Evolutionary conservation across 805 yeast genomes (phyloP), one percentile per base, ranked within the genome.

Genomic region (Yarrowia alimentaria): DNA sequence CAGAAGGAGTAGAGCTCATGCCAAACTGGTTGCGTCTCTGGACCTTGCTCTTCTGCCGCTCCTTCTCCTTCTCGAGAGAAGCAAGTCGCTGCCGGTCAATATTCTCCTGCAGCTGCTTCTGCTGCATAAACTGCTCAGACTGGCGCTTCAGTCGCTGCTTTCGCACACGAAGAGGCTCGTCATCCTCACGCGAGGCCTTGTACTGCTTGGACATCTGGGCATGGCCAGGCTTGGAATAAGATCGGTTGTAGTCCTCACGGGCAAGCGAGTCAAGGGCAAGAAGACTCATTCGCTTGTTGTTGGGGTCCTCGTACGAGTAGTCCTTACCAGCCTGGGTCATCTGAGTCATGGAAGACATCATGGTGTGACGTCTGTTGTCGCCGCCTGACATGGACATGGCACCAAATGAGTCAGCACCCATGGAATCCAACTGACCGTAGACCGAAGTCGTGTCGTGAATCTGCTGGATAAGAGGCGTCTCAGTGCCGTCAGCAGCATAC

Each of bases 181-280:
- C 37, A 24, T 43, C 50, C 8, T 43, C 50, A 12, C 37, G 35
- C 4, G 50, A 30, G 14, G 50, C 35, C 22, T 31, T 43, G 37
- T 30, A 31, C 37, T 43, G 50, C 37, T 43, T 30, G 6, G 26
- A 19, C 9, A 31, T 22, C 30, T 43, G 50, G 3, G 50, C 50
- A 16, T 26, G 30, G 2, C 50, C 50, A 2, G 50, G 50, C 16
- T 43, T 43, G 17, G 29, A 16, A 24, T 43, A 43, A 12, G 21
- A 20, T 29, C 24, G 50, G n/a, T 43, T 24, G 13, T 43, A 43
- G 10, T 43, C 50, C 50, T 22, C 30, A 20, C 30, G 26, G 7
- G 50, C 50, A 4, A 43, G 28, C 6, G 50, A 30, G 11, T 43
- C 50, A 14, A 43, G 22, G 12, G 50, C 50, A 16, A 43, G 9